A percentile compares a stretch with the other conserved stretches of the same genome.
These are phyloP conservation scores for Lenwebbia sp. DNA, from an alignment of 345 rosid species.

Conservation along the genomic window DNA sequence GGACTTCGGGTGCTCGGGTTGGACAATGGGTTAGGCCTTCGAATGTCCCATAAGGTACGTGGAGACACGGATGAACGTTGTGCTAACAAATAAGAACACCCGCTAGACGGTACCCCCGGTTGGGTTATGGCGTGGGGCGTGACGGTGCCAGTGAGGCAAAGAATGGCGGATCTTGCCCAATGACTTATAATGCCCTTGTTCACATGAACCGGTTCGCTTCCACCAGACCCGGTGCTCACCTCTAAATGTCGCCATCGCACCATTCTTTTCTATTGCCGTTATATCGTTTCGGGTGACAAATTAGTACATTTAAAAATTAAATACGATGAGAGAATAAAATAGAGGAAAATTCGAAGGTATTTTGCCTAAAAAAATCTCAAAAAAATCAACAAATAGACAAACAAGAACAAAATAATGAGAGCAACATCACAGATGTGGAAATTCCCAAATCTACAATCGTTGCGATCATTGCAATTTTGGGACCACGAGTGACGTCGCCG, in stretches of 20 bases:
- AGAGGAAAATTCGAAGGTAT: neutral
- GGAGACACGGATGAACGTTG: neutral
- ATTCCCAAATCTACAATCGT: neutral
- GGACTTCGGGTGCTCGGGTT: neutral
- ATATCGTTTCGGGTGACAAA: neutral
- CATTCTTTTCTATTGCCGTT: neutral
- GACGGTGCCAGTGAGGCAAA: neutral
- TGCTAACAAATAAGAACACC: too few species aligned
- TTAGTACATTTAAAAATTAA: neutral
- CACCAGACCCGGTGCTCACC: too few species aligned
- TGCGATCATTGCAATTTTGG: neutral
- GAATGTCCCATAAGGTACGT: rapidly evolving
- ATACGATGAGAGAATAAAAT: neutral
- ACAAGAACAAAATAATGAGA: neutral
- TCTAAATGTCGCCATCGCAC: neutral
- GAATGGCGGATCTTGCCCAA: neutral
- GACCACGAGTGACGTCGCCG: too few species aligned
- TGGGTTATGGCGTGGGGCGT: neutral
- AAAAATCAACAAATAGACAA: neutral
- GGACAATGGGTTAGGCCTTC: neutral
- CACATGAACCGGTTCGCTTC: neutral
- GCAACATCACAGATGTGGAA: neutral
- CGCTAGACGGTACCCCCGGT: too few species aligned
- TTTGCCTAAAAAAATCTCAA: neutral
- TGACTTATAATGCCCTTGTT: neutral